Evolutionary conservation across 2,329 filamentous ascomycete genomes (phyloP).

Genomic region (Fusarium vanettenii): DNA sequence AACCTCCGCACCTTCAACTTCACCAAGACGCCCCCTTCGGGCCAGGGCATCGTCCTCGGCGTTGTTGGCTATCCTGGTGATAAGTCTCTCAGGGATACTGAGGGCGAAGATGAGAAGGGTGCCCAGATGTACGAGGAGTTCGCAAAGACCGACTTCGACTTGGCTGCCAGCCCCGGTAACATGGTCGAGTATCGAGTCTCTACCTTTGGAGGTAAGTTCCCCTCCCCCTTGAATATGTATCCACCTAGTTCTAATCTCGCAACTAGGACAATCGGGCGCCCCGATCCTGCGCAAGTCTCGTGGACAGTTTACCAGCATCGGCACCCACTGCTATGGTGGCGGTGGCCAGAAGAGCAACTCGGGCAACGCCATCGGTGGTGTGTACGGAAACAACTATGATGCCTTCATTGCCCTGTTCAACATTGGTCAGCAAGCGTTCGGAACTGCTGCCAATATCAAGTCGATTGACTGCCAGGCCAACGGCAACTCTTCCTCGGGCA

Average conservation of each 20-base stretch:
- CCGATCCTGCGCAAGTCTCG: conserved; percentile 36
- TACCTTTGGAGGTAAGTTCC: conserved; percentile 42
- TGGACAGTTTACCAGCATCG: conserved; percentile 36
- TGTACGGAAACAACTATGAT: conserved; percentile 40
- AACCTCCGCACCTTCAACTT: conserved; percentile 39
- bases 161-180: conserved; percentile 29
- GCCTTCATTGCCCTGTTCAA: conserved; percentile 26
- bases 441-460: neutral
- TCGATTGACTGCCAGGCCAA: neutral
- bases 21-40: conserved; percentile 21
- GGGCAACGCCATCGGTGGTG: conserved; percentile 40
- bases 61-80: conserved; percentile 52
- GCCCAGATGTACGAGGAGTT: conserved; percentile 51
- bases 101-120: conserved; percentile 35
- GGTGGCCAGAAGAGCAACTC: conserved; percentile 37
- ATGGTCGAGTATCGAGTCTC: conserved; percentile 49
- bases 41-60: conserved; percentile 32
- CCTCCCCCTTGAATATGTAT: neutral
- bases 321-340: conserved; percentile 45
- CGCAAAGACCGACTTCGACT: conserved; percentile 35
- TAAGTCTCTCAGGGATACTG: conserved; percentile 16
- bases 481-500: neutral
- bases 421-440: neutral
- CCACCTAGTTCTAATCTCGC: neutral
- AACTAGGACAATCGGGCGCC: conserved; percentile 44